Conservation (phyloP, 1,284 basidiomycete genomes). For the Inonotus hispidus region DNA sequence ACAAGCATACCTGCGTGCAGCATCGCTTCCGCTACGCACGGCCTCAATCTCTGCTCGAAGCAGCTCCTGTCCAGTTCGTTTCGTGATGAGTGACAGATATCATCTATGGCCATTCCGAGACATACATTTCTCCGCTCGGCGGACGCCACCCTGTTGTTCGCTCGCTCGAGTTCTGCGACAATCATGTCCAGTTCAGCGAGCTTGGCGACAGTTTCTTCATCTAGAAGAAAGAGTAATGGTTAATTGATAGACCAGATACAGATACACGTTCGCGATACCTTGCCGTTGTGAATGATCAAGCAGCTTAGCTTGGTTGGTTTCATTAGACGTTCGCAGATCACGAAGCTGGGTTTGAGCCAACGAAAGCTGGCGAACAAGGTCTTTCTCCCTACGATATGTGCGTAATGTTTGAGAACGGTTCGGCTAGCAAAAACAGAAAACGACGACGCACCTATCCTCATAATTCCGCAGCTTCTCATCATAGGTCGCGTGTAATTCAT, state of each 20-base stretch:
- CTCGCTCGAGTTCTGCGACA: slow-evolving; percentile 86
- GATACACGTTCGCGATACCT: slow-evolving; percentile 42
- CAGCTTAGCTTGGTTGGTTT: slow-evolving; percentile 86
- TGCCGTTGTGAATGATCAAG: slow-evolving; percentile 85
- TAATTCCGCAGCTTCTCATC: slow-evolving; percentile 95
- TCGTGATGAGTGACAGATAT: background rate
- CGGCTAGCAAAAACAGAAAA: background rate
- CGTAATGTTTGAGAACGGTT: background rate
- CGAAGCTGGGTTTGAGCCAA: slow-evolving; percentile 84
- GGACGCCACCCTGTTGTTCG: slow-evolving; percentile 86
- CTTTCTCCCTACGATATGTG: slow-evolving; percentile 68
- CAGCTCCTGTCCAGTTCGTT: slow-evolving; percentile 59
- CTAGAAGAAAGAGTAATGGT: slow-evolving; percentile 35
- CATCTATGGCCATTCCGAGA: background rate
- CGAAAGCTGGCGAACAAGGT: slow-evolving; percentile 81
- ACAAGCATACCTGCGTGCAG: slow-evolving; percentile 59
- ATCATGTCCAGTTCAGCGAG: slow-evolving; percentile 91
- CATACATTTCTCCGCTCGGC: slow-evolving; percentile 89
- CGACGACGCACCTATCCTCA: slow-evolving; percentile 69
- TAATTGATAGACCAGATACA: background rate
- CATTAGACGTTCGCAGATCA: slow-evolving; percentile 86
- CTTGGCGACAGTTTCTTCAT: slow-evolving; percentile 85
- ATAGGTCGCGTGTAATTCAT: slow-evolving; percentile 92
- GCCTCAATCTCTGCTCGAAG: slow-evolving; percentile 91
- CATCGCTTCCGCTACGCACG: slow-evolving; percentile 74